Base-by-base conservation (phyloP, 495 filamentous ascomycete genomes). In the Endocarpon pusillum region DNA sequence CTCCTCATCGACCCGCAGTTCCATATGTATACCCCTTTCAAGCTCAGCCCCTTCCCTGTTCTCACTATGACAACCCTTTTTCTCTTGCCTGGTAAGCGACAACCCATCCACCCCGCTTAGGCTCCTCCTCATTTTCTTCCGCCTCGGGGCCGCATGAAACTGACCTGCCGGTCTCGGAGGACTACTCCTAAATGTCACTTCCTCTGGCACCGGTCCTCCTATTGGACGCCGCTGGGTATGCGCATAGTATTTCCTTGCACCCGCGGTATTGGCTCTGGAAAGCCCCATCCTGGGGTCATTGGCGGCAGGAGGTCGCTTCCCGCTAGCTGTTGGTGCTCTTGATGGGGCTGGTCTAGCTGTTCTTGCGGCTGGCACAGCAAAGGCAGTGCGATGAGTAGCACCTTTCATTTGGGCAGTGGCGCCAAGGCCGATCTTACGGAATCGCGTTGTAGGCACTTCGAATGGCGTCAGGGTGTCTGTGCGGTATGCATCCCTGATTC, bases 201-300 rank as follows among this genome's bases (percentile, higher is more conserved):
- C 19, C 61, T 54, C 0, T 36, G 35, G 2, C 27, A 61, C 2
- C 32, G 45, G 0, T 58, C 64, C 21, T 23, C 40, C 1, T 55
- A 71, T 31, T 35, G 42, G 2, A 66, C 60, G 0, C 37, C 44
- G 2, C 51, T 56, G 3, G 68, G 61, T 0, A 54, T 37, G 0
- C 53, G 54, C 0, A 72, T 53, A 52, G 39, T 44, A 0, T 70
- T 70, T 24, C 19, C 67, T 3, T 56, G 67, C 5, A 51, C 39
- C 27, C 58, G 68, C 17, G 67, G 66, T 0, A 33, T 37, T 26
- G 52, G 69, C 18, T 69, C 28, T 17, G 5, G 12, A 7, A 5
- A 14, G 12, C 28, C 28, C 5, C 28, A 31, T 5, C 28, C 12
- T 31, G 5, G 28, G 5, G 5, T 17, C 28, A n/a, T 5, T 5